A percentile compares a stretch with the other conserved stretches of the same genome.
Conservation (phyloP, 2,329 filamentous ascomycete genomes). For the Aphanocladium album region DNA sequence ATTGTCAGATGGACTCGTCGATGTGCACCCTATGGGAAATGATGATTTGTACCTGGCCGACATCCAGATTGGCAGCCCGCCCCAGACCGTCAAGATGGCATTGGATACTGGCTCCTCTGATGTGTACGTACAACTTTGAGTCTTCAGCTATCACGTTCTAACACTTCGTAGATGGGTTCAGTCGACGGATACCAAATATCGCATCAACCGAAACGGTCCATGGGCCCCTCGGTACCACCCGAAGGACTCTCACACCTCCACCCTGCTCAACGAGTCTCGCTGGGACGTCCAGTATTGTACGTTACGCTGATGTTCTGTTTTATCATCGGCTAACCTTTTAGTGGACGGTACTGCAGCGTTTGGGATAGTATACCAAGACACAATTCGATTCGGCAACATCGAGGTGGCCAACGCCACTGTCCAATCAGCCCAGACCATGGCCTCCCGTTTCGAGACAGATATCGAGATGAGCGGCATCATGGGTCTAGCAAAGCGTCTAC, state of each 20-base stretch:
- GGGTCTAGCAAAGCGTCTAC: constrained; percentile 44
- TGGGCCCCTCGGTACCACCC: constrained; percentile 39
- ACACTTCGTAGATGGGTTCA: constrained; percentile 48
- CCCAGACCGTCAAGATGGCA: constrained; percentile 43
- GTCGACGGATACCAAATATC: constrained; percentile 41
- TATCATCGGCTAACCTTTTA: constrained; percentile 15
- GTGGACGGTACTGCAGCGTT: constrained; percentile 40
- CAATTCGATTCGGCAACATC: constrained; percentile 41
- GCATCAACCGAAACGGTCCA: constrained; percentile 29
- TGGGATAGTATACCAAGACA: constrained; percentile 48
- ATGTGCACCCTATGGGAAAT: constrained; percentile 32
- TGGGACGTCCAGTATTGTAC: constrained; percentile 48
- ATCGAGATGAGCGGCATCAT: constrained; percentile 44
- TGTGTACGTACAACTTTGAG: constrained; percentile 50
- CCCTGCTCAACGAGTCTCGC: constrained; percentile 35
- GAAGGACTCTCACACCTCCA: constrained; percentile 39
- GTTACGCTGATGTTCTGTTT: constrained; percentile 18
- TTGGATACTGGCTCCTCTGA: constrained; percentile 52
- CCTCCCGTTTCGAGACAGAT: constrained; percentile 38
- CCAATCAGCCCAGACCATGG: constrained; percentile 42
- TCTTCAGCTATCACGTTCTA: not conserved
- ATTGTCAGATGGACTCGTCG: constrained; percentile 27
- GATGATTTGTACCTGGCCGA: constrained; percentile 42
- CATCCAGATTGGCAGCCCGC: constrained; percentile 42
- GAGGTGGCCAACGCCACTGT: constrained; percentile 41